Evolutionary conservation across 805 yeast species (phyloP).

Genomic region (Wickerhamiella vanderwaltii): DNA sequence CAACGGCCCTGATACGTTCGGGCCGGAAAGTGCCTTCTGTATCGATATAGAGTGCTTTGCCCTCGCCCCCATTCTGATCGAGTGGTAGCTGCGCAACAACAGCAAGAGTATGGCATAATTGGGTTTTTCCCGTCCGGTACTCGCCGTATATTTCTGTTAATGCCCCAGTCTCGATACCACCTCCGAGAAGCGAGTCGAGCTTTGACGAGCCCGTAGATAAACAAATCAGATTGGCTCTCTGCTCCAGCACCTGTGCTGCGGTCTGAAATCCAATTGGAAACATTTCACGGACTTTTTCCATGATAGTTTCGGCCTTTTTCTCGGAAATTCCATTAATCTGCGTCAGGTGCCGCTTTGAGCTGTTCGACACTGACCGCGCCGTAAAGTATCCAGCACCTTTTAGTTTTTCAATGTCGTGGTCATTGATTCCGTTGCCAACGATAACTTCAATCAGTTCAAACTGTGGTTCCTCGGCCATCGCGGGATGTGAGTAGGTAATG

Average conservation of each 20-base stretch:
- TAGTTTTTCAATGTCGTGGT: conserved; percentile 66
- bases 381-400: conserved; percentile 78
- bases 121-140: conserved; percentile 95
- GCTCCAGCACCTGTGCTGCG: conserved; percentile 83
- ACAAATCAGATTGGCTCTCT: conserved; percentile 83
- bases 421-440: conserved; percentile 73
- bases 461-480: conserved; percentile 6
- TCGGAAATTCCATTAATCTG: conserved; percentile 87
- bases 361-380: conserved; percentile 84
- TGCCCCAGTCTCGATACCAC: conserved; percentile 95
- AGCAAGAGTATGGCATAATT: conserved; percentile 90
- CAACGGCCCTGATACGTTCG: conserved; percentile 75
- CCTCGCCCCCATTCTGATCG: conserved; percentile 98
- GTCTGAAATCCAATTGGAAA: conserved; percentile 91
- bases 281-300: conserved; percentile 68
- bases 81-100: conserved; percentile 94
- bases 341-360: conserved; percentile 69
- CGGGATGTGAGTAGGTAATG: not conserved
- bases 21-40: conserved; percentile 98
- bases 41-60: conserved; percentile 89
- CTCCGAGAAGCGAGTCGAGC: conserved; percentile 83
- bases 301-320: conserved; percentile 79
- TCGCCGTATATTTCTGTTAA: conserved; percentile 95
- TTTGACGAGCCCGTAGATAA: conserved; percentile 93
- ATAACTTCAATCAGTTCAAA: conserved; percentile 15